Percentiles rank a stretch among this genome's conserved stretches.
Evolutionary conservation across 2,329 filamentous ascomycete species (phyloP).

Genomic region (Phyllosticta capitalensis): DNA sequence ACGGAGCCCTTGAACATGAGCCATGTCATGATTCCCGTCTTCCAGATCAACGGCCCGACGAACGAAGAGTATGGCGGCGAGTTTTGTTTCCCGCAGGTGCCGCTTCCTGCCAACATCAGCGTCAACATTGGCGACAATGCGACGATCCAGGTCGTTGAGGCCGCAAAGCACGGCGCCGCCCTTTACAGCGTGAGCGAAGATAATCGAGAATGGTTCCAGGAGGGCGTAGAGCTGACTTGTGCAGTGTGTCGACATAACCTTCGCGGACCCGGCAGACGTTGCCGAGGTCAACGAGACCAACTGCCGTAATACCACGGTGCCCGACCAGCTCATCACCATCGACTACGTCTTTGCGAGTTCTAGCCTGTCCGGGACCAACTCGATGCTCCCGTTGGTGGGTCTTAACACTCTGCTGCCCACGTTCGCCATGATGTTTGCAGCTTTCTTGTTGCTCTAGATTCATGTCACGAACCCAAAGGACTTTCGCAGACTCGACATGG

Average conservation of each 20-base stretch:
- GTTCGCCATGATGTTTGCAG: neutral
- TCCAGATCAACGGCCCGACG: constrained; percentile 72
- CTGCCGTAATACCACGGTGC: constrained; percentile 71
- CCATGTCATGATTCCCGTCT: constrained; percentile 66
- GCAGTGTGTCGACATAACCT: constrained; percentile 93
- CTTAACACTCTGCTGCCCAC: constrained; percentile 1
- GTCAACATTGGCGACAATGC: constrained; percentile 77
- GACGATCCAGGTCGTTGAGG: constrained; percentile 81
- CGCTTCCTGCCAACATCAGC: constrained; percentile 61
- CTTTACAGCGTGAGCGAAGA: constrained; percentile 61
- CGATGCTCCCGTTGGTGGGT: neutral
- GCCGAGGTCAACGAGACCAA: constrained; percentile 67
- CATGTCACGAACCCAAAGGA: neutral
- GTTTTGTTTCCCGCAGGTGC: constrained; percentile 83
- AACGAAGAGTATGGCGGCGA: constrained; percentile 81
- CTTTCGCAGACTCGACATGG: neutral
- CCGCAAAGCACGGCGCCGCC: constrained; percentile 72
- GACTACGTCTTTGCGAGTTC: constrained; percentile 57
- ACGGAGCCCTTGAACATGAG: constrained; percentile 81
- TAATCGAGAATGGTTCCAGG: neutral
- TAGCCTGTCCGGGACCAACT: constrained; percentile 17
- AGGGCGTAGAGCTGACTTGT: neutral
- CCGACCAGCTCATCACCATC: constrained; percentile 53
- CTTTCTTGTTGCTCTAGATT: constrained; percentile 6
- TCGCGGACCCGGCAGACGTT: constrained; percentile 71